Conservation (phyloP, 2,329 filamentous ascomycete species). For the Colletotrichum spinosum region DNA sequence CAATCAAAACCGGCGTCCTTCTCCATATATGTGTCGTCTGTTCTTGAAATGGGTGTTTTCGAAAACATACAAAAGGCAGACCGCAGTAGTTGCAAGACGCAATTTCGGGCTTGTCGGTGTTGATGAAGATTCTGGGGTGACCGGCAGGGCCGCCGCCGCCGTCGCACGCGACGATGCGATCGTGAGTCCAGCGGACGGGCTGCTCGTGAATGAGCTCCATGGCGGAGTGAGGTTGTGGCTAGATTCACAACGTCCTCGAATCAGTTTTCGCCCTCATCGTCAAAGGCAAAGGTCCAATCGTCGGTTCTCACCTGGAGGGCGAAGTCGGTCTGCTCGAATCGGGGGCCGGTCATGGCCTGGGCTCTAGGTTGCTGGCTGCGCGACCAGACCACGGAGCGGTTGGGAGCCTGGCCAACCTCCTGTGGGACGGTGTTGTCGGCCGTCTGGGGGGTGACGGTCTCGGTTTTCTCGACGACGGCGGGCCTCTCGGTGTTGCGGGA, state of each 20-base stretch:
- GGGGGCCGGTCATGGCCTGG: slow-evolving; percentile 89
- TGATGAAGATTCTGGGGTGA: slow-evolving; percentile 96
- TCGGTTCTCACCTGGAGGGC: slow-evolving; percentile 79
- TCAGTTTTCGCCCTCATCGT: too few species aligned
- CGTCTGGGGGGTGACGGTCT: slow-evolving; percentile 56
- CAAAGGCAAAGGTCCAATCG: not conserved
- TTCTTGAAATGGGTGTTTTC: not conserved
- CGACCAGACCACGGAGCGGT: slow-evolving; percentile 85
- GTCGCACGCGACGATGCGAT: slow-evolving; percentile 85
- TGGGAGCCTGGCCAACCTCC: slow-evolving; percentile 83
- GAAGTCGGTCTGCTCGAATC: slow-evolving; percentile 98
- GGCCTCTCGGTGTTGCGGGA: slow-evolving; percentile 50
- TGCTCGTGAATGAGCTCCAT: slow-evolving; percentile 97
- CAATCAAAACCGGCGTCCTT: too few species aligned
- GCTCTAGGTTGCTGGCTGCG: slow-evolving; percentile 84
- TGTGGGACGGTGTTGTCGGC: slow-evolving; percentile 55
- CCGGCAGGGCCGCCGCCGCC: slow-evolving; percentile 91
- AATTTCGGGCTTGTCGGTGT: slow-evolving; percentile 97
- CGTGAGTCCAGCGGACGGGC: slow-evolving; percentile 91
- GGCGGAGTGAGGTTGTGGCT: slow-evolving; percentile 91
- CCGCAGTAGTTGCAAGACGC: slow-evolving; percentile 93
- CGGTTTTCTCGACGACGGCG: slow-evolving; percentile 52
- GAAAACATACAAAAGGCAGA: slow-evolving; percentile 81
- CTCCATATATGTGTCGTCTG: too few species aligned
- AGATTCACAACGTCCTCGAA: slow-evolving; percentile 10